These are phyloP conservation scores for Orbilia brochopaga DNA, from an alignment of 2,329 filamentous ascomycete species.

Conservation along the genomic window DNA sequence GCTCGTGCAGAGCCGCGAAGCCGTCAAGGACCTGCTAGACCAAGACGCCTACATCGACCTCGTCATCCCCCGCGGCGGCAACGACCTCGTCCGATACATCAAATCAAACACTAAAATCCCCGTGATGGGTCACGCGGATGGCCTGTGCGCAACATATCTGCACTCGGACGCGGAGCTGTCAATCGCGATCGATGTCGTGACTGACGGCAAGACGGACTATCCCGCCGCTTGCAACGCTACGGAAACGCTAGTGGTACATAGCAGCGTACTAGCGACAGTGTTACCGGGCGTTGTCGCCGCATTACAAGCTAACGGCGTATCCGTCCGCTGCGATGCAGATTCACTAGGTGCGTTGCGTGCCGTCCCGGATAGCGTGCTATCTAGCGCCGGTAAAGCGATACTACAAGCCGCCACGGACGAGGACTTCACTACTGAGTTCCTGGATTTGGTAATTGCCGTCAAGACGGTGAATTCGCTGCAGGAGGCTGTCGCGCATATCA, in stretches of 20 bases:
- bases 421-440: constrained; percentile 88
- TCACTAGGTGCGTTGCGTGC: constrained; percentile 70
- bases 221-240: constrained; percentile 92
- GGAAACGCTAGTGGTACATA: constrained; percentile 89
- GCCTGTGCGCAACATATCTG: constrained; percentile 85
- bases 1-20: constrained; percentile 90
- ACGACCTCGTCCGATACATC: constrained; percentile 87
- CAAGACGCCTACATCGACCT: constrained; percentile 90
- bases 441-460: constrained; percentile 82
- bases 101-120: constrained; percentile 92
- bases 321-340: constrained; percentile 75
- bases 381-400: constrained; percentile 57
- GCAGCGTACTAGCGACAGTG: constrained; percentile 67
- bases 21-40: constrained; percentile 82
- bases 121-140: constrained; percentile 93
- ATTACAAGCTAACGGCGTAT: constrained; percentile 77
- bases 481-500: constrained; percentile 85
- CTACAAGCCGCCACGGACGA: constrained; percentile 69
- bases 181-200: constrained; percentile 75
- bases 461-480: constrained; percentile 74
- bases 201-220: constrained; percentile 94
- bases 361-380: constrained; percentile 57
- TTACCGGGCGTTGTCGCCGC: constrained; percentile 76
- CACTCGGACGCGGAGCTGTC: constrained; percentile 75
- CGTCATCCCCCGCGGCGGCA: constrained; percentile 88